Base-by-base conservation (phyloP, 1,139 yeast genomes). In the Sugiyamaella novakii region DNA sequence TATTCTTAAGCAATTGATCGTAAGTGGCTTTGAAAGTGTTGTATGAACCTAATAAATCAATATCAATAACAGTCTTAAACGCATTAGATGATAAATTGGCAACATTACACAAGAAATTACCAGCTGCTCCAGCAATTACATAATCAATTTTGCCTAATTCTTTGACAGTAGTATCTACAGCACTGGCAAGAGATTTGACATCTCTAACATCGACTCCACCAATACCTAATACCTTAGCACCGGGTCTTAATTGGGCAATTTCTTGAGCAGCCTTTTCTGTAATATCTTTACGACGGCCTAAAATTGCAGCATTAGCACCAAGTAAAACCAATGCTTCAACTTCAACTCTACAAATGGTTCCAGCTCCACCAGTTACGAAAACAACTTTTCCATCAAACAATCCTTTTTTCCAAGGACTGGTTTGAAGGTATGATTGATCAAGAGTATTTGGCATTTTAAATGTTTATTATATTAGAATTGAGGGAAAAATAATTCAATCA, bases 71-170 rank as follows among this genome's bases (percentile, higher is more conserved):
- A 0, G 94, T 76, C 65, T 84, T 83, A 75, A 91, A 91, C 2
- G 96, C 97, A 61, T 87, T 87, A 31, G 89, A 67, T 1, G 94
- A 84, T 56, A 89, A 71, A 59, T 82, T 83, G 61, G 83, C 82
- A 67, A 89, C 81, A 64, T 87, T 94, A 28, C 89, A 74, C 55
- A 91, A 68, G 62, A 89, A 91, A 72, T 89, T 89, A 4, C 98
- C 97, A 3, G 97, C 97, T 2, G 98, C 97, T 15, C 97, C 98
- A 35, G 94, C 91, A 67, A 91, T 84, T 36, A 89, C 94, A 63
- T 68, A 85, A 67, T 91, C 97, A 54, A 87, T 83, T 54, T 77
- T 70, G 5, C 95, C 96, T 54, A 87, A 76, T 58, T 76, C 75
- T 10, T 67, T 61, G 15, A 88, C 86, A 0, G 96, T 81, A 39